Conservation (phyloP, 169 alveolate genomes). For the Plasmodium falciparum region DNA sequence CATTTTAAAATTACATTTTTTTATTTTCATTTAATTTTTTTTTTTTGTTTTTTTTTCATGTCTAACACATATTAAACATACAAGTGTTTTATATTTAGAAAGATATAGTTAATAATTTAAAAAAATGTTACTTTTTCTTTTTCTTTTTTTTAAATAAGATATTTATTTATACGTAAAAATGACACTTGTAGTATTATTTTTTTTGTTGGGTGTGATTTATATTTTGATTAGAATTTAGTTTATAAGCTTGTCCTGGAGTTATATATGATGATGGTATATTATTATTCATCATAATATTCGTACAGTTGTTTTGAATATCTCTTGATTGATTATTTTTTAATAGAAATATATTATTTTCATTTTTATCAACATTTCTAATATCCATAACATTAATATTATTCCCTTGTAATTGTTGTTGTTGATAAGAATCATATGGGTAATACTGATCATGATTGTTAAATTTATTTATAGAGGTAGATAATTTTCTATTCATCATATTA, state of each 20-base stretch:
- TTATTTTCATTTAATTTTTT: no score
- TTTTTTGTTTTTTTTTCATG: no score
- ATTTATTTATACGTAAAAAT: no score
- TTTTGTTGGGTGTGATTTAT: slow-evolving; percentile 29
- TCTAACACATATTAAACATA: no score
- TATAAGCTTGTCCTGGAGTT: slow-evolving; percentile 14
- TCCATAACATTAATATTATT: slow-evolving; percentile 43
- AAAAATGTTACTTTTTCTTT: no score
- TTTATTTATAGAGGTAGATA: slow-evolving; percentile 31
- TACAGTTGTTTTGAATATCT: slow-evolving; percentile 14
- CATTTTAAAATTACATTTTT: no score
- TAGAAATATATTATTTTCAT: slow-evolving; percentile 17
- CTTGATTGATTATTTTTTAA: slow-evolving; percentile 48
- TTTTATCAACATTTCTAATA: slow-evolving; percentile 37
- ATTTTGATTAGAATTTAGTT: slow-evolving; percentile 31
- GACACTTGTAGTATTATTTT: not conserved
- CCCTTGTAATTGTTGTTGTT: slow-evolving; percentile 16
- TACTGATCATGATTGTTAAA: slow-evolving; percentile 25
- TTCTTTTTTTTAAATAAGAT: no score
- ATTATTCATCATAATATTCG: slow-evolving; percentile 18
- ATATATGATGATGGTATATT: slow-evolving; percentile 17
- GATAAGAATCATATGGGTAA: slow-evolving; percentile 43
- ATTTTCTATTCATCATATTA: slow-evolving; percentile 40
- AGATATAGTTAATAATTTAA: no score
- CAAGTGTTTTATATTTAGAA: no score